Evolutionary conservation across 805 yeast genomes (phyloP).

Genomic region (Middelhovenomyces tepae): DNA sequence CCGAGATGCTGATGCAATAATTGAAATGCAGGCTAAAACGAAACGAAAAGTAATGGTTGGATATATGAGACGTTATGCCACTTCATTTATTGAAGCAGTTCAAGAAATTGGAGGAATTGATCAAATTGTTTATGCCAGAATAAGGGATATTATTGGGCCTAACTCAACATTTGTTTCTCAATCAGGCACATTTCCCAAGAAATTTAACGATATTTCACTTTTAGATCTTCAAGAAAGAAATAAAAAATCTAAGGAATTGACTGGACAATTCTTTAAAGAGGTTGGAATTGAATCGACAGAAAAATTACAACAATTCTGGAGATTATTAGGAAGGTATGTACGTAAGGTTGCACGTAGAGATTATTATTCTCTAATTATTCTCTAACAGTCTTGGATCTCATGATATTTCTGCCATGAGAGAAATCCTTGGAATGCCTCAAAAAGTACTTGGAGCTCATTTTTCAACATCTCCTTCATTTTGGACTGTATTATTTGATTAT

Average conservation of each 20-base stretch:
- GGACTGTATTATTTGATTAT: conserved; percentile 6
- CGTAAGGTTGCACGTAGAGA: no score
- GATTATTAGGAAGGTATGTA: no score
- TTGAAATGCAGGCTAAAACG: conserved; percentile 1
- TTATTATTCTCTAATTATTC: no score
- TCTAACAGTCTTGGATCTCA: conserved; percentile 7
- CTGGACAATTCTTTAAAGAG: no score
- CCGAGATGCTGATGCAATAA: conserved; percentile 2
- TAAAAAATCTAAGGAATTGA: no score
- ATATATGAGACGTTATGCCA: conserved; percentile 6
- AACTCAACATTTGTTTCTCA: conserved; percentile 7
- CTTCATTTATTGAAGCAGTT: conserved; percentile 6
- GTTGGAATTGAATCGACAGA: no score
- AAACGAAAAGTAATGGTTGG: conserved; percentile 3
- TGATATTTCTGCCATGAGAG: conserved; percentile 4
- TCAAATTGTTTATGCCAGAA: conserved; percentile 4
- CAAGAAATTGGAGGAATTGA: conserved; percentile 4
- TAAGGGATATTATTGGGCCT: conserved; percentile 7
- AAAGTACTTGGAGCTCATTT: conserved; percentile 2
- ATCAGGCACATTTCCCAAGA: conserved; percentile 5
- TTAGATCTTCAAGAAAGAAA: no score
- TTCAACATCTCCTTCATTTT: conserved; percentile 2
- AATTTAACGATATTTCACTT: no score
- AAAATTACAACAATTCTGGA: no score
- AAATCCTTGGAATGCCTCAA: conserved; percentile 1